Evolutionary conservation across 805 yeast genomes (phyloP).

Genomic region (Cyberlindnera amylophila): DNA sequence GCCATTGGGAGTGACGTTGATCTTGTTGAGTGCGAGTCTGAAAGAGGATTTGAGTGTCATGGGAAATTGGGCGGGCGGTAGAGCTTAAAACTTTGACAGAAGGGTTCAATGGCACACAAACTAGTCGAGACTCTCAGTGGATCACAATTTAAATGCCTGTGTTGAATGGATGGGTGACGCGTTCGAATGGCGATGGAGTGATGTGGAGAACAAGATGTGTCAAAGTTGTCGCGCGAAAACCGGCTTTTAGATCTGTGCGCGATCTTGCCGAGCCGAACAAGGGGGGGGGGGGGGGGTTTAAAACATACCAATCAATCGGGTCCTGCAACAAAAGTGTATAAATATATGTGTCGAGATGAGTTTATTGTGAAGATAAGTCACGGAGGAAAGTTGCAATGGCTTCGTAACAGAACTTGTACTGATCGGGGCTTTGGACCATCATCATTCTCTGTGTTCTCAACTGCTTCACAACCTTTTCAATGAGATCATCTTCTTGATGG

Average conservation of each 20-base stretch:
- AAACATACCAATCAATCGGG: too few relatives aligned
- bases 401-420: conserved; percentile 44
- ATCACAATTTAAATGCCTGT: background rate
- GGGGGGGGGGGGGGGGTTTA: too few relatives aligned
- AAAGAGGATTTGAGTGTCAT: conserved; percentile 21
- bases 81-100: background rate
- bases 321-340: too few relatives aligned
- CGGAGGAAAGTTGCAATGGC: background rate
- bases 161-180: too few relatives aligned
- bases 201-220: too few relatives aligned
- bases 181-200: too few relatives aligned
- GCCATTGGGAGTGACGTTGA: conserved; percentile 11
- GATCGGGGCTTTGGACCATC: conserved; percentile 48
- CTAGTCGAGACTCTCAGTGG: background rate
- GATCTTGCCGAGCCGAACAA: too few relatives aligned
- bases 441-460: conserved; percentile 44
- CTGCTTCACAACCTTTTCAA: conserved; percentile 36
- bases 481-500: conserved; percentile 30
- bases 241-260: too few relatives aligned
- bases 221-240: too few relatives aligned
- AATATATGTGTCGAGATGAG: too few relatives aligned
- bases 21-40: conserved; percentile 20
- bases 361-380: too few relatives aligned
- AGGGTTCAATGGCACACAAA: background rate
- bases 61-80: conserved; percentile 1